A percentile compares a stretch with the other conserved stretches of the same genome.
phyloP scores from a whole-genome alignment of 2,329 filamentous ascomycete species.

The Periglandula ipomoeae region DNA sequence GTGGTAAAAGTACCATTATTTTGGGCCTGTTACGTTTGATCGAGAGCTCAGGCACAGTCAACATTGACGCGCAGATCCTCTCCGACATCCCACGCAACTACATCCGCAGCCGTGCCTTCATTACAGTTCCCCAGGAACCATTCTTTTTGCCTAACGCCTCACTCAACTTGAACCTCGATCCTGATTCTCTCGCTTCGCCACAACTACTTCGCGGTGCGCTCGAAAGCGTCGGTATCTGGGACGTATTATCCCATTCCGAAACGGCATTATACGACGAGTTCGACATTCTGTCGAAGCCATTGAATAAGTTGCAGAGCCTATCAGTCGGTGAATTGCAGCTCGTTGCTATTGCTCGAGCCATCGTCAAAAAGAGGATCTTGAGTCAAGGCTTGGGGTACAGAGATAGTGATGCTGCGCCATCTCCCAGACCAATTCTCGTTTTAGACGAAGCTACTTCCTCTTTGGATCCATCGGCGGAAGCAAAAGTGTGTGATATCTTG shows the following conservation, averaged over 20 bases:
- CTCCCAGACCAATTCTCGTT: slow-evolving; percentile 20
- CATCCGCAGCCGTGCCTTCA: slow-evolving; percentile 20
- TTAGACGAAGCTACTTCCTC: slow-evolving; percentile 24
- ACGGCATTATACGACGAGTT: no score
- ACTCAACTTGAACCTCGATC: slow-evolving; percentile 14
- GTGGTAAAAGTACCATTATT: slow-evolving; percentile 17
- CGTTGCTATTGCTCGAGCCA: slow-evolving; percentile 21
- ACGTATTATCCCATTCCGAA: no score
- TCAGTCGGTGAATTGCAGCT: slow-evolving; percentile 23
- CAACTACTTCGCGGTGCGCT: not conserved
- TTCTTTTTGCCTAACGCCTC: slow-evolving; percentile 12
- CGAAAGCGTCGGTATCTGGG: no score
- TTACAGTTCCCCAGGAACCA: slow-evolving; percentile 23
- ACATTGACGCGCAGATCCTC: slow-evolving; percentile 21
- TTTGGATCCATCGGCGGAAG: slow-evolving; percentile 24
- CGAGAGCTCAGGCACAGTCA: slow-evolving; percentile 16
- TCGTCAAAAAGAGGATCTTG: not conserved
- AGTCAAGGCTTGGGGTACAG: not conserved
- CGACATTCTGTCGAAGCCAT: slow-evolving; percentile 15
- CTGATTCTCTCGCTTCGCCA: slow-evolving; percentile 5
- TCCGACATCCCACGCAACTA: slow-evolving; percentile 11
- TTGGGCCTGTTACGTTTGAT: slow-evolving; percentile 12
- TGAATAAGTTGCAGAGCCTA: slow-evolving; percentile 16
- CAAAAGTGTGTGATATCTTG: slow-evolving; percentile 21
- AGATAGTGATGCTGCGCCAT: not conserved